These are phyloP conservation scores for Eucalyptus marginata DNA, from an alignment of 345 rosid species.

Conservation along the genomic window DNA sequence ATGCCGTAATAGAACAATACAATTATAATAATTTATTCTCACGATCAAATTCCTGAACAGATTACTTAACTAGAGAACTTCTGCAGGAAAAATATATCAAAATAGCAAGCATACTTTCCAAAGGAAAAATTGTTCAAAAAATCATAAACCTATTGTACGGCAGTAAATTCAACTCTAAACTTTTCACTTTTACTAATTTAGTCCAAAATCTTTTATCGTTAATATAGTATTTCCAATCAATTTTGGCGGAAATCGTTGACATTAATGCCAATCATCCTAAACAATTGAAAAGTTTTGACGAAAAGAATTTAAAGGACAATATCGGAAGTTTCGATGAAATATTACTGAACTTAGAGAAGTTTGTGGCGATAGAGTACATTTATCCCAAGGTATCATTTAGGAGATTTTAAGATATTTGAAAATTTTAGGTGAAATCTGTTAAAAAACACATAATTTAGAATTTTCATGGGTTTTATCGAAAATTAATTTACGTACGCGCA, in stretches of 20 bases:
- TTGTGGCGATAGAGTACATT: not conserved
- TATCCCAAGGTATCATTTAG: not conserved
- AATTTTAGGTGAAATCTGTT: not conserved
- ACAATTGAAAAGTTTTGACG: no score
- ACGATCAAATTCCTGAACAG: not conserved
- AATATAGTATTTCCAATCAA: not conserved
- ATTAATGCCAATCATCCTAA: rapidly evolving
- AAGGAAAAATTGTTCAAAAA: not conserved
- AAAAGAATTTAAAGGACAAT: not conserved
- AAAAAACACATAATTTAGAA: not conserved
- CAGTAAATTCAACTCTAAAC: rapidly evolving
- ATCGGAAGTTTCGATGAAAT: not conserved
- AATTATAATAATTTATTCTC: not conserved
- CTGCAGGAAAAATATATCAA: not conserved
- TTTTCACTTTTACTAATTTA: not conserved
- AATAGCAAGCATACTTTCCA: not conserved
- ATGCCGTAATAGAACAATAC: not conserved
- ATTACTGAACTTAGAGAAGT: not conserved
- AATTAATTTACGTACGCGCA: not conserved
- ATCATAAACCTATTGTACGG: rapidly evolving
- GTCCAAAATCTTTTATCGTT: not conserved
- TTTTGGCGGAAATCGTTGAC: rapidly evolving
- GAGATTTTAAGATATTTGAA: not conserved
- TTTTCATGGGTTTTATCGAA: not conserved
- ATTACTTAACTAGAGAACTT: not conserved